Evolutionary conservation across 164 flowering plant genomes (phyloP), one percentile per base, ranked within the genome.

Genomic region (Stephania cephalantha): DNA sequence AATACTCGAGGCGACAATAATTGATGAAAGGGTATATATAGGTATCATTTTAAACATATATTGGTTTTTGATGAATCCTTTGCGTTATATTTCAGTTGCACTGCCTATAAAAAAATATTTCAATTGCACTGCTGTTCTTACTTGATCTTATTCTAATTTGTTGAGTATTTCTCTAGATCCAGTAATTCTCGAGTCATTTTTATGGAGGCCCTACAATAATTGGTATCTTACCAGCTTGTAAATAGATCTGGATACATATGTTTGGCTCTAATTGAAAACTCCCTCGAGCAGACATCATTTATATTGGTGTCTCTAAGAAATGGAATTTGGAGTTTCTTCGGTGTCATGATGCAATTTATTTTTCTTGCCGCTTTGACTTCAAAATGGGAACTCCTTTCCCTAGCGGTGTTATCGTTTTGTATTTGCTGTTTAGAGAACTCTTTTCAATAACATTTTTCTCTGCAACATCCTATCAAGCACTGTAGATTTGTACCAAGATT

Each of bases 21-120:
- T 6, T 22, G 48, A 73, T 30, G 44, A 70, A 76, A 70, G 76
- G 78, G 85, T 82, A 78, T 12, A 78, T 12, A 25, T 68, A 9
- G 45, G 42, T 68, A 31, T 68, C 5, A 55, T 55, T 55, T 55
- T 35, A 35, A 35, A 35, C 42, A 35, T 35, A 35, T 5, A 6
- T 55, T 12, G 17, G 17, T 55, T 55, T 55, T 55, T 13, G 53
- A 48, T 48, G 53, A 48, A 48, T 48, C 13, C 53, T 13, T 55
- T 55, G 17, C n/a, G 18, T 4, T 55, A 11, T 15, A 55, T 48
- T 55, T 15, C 17, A 9, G 3, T 9, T 55, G 17, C 63, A 55
- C n/a, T 55, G 25, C 25, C 25, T 25, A 25, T 25, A 25, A 25
- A 25, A 25, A 25, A 25, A 25, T 25, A 25, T 25, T 25, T 25